Percentiles rank a stretch among this genome's conserved stretches.
phyloP scores from a whole-genome alignment of 1,284 basidiomycete species.

The Paramarasmius palmivorus region DNA sequence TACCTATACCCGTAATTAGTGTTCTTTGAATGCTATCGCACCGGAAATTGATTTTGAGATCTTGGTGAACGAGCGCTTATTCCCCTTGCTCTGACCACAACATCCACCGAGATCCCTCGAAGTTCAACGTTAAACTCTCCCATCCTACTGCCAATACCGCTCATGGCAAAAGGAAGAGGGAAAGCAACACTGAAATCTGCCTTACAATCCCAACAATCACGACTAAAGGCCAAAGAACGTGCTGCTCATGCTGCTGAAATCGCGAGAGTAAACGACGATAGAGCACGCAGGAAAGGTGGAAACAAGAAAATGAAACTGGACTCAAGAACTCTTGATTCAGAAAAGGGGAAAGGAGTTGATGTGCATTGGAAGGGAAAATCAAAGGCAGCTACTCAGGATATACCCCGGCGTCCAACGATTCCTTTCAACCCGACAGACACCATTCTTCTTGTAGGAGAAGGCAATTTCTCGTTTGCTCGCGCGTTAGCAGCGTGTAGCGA shows the following conservation, averaged over 20 bases:
- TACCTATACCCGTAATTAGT: no score
- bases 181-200: not conserved
- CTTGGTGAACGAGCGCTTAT: no score
- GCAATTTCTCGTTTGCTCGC: slow-evolving; percentile 91
- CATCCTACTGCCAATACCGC: not conserved
- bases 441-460: slow-evolving; percentile 92
- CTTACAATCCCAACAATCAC: slow-evolving; percentile 3
- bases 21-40: no score
- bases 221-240: slow-evolving; percentile 2
- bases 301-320: slow-evolving; percentile 2
- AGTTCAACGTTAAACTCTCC: not conserved
- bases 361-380: not conserved
- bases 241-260: not conserved
- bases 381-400: not conserved
- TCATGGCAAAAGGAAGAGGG: slow-evolving; percentile 1
- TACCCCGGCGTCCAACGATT: slow-evolving; percentile 46
- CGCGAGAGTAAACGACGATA: not conserved
- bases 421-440: slow-evolving; percentile 78
- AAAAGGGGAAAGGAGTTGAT: not conserved
- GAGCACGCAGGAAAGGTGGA: not conserved
- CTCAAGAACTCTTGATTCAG: not conserved
- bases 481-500: slow-evolving; percentile 55
- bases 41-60: no score
- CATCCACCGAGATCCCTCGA: not conserved
- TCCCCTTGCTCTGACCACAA: no score